A percentile compares a stretch with the other conserved stretches of the same genome.
phyloP scores from a whole-genome alignment of 2,329 filamentous ascomycete species.

The Cladophialophora exuberans region DNA sequence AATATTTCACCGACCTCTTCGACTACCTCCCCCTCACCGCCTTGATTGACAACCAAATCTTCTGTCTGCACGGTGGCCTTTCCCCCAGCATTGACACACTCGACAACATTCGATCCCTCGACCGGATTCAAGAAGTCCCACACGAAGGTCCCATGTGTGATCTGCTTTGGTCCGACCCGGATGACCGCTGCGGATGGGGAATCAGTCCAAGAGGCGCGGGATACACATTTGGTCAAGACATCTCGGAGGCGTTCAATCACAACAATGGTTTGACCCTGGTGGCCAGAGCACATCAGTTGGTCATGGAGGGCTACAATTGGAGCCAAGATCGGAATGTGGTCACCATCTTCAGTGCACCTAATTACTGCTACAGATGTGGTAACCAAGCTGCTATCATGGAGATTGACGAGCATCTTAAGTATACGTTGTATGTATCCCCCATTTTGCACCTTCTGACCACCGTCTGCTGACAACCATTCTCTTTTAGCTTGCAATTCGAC shows the following conservation, averaged over 20 bases:
- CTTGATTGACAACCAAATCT: constrained; percentile 98
- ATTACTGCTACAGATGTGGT: constrained; percentile 98
- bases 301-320: constrained; percentile 99
- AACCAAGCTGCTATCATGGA: constrained; percentile 99
- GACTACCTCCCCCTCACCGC: constrained; percentile 97
- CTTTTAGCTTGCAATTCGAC: constrained; percentile 90
- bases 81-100: constrained; percentile 95
- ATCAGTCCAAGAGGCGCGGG: constrained; percentile 93
- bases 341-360: constrained; percentile 90
- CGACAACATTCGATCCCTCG: constrained; percentile 91
- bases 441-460: constrained; percentile 33
- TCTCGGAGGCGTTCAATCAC: constrained; percentile 98
- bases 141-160: constrained; percentile 99
- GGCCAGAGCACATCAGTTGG: constrained; percentile 93
- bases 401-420: constrained; percentile 98
- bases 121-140: constrained; percentile 96
- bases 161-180: constrained; percentile 95
- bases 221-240: constrained; percentile 95
- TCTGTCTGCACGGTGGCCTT: constrained; percentile 95
- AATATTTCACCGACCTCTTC: constrained; percentile 98
- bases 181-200: constrained; percentile 94
- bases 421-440: constrained; percentile 83
- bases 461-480: constrained; percentile 12
- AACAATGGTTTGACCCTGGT: constrained; percentile 97
- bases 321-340: constrained; percentile 98